Evolutionary conservation across 495 filamentous ascomycete species (phyloP).

Genomic region (Geopyxis carbonaria): DNA sequence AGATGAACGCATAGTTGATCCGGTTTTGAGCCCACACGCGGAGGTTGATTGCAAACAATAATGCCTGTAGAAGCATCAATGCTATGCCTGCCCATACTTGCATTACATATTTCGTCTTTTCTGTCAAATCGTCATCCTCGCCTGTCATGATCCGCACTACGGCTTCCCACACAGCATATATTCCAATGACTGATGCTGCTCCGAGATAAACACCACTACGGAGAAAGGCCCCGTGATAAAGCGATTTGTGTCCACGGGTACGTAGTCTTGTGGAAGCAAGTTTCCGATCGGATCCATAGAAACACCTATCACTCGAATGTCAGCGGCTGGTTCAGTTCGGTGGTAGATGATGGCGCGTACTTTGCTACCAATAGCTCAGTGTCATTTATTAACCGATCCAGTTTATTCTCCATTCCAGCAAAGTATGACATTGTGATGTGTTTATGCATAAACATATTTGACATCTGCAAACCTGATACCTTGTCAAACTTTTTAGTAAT

Average conservation of each 20-base stretch:
- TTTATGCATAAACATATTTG: conserved; percentile 71
- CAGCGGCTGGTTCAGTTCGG: too few relatives aligned
- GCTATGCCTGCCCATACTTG: conserved; percentile 34
- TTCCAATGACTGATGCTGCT: conserved; percentile 50
- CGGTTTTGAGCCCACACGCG: conserved; percentile 62
- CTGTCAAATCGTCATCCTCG: conserved; percentile 26
- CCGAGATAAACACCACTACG: conserved; percentile 63
- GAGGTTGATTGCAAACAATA: conserved; percentile 41
- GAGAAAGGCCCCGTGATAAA: conserved; percentile 60
- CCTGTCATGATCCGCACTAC: conserved; percentile 30
- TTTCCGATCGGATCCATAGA: conserved; percentile 47
- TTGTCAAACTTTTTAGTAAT: conserved; percentile 99
- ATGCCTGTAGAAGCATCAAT: conserved; percentile 17
- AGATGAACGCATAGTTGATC: conserved; percentile 92
- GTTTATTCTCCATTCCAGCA: conserved; percentile 56
- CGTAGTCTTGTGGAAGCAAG: conserved; percentile 72
- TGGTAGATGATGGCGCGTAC: not conserved
- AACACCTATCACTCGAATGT: conserved; percentile 10
- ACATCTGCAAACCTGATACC: conserved; percentile 54
- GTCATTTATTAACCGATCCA: conserved; percentile 56
- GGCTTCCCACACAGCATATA: conserved; percentile 60
- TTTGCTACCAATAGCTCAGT: conserved; percentile 78
- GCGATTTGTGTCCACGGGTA: conserved; percentile 41
- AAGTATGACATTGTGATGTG: conserved; percentile 83
- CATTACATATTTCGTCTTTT: conserved; percentile 55